These are phyloP conservation scores for Neurospora terricola DNA, from an alignment of 495 filamentous ascomycete genomes.

Conservation along the genomic window DNA sequence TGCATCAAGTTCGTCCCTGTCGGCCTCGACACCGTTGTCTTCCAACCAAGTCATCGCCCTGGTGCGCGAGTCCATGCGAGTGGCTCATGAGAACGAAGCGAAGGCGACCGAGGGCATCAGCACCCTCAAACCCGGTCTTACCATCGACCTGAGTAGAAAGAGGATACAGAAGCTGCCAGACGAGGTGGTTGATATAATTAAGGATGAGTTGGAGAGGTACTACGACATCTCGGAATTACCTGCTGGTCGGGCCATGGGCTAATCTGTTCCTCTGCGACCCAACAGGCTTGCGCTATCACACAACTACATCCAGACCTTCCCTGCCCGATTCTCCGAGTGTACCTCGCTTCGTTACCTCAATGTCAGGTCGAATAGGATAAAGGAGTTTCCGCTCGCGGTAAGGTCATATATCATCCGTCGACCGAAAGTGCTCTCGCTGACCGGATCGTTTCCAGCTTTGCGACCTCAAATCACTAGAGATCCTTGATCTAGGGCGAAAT, in stretches of 20 bases:
- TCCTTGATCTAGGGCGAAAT: slow-evolving; percentile 84
- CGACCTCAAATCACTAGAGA: slow-evolving; percentile 76
- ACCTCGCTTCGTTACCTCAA: slow-evolving; percentile 90
- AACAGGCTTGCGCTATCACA: slow-evolving; percentile 77
- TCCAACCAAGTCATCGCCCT: slow-evolving; percentile 43
- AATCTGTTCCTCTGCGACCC: neutral
- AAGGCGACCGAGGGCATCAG: slow-evolving; percentile 58
- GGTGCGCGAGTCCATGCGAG: slow-evolving; percentile 55
- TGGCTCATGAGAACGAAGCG: slow-evolving; percentile 57
- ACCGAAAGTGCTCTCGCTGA: slow-evolving; percentile 7
- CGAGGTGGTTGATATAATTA: slow-evolving; percentile 85
- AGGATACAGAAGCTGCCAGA: slow-evolving; percentile 73
- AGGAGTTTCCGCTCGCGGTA: slow-evolving; percentile 79
- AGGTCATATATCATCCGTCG: slow-evolving; percentile 21
- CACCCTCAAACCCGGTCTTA: slow-evolving; percentile 66
- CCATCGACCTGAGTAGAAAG: slow-evolving; percentile 79
- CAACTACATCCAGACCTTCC: slow-evolving; percentile 73
- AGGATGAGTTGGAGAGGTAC: slow-evolving; percentile 84
- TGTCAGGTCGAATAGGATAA: slow-evolving; percentile 74
- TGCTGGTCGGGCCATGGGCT: slow-evolving; percentile 3
- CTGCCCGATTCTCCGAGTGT: slow-evolving; percentile 74
- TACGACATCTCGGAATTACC: neutral
- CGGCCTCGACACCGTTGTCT: slow-evolving; percentile 32
- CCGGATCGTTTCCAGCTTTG: slow-evolving; percentile 42
- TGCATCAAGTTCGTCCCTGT: slow-evolving; percentile 26